Conservation (phyloP, 768 basidiomycete genomes). For the Panellus pusillus region DNA sequence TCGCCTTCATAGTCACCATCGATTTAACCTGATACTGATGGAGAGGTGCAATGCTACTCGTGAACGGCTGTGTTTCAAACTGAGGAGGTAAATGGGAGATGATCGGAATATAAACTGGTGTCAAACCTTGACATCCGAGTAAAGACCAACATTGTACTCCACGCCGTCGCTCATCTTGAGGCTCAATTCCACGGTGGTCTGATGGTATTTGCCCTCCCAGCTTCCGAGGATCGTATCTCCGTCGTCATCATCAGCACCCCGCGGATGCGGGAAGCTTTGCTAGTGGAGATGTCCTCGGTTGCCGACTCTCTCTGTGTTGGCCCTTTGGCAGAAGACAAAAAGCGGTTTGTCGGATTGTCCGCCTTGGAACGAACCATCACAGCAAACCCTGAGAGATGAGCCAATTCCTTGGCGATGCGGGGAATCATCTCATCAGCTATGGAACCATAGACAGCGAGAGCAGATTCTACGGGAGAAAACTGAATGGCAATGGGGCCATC, state of each 20-base stretch:
- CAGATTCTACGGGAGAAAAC: background rate
- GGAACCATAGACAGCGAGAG: slow-evolving; percentile 1
- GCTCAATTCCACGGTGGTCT: background rate
- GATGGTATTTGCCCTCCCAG: slow-evolving; percentile 3
- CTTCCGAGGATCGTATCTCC: background rate
- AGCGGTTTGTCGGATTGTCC: slow-evolving; percentile 1
- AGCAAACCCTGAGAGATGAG: background rate
- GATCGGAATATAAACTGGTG: too few relatives aligned
- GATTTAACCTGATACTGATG: background rate
- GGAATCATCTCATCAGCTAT: background rate
- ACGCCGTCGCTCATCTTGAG: background rate
- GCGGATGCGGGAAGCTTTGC: background rate
- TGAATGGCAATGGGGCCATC: background rate
- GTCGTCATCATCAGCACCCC: background rate
- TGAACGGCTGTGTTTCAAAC: slow-evolving; percentile 2
- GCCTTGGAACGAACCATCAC: background rate
- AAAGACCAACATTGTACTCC: background rate
- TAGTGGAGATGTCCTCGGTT: background rate
- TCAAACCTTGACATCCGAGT: background rate
- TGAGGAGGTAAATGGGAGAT: background rate
- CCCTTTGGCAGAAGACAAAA: too few relatives aligned
- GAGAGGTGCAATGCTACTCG: background rate
- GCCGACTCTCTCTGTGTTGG: too few relatives aligned
- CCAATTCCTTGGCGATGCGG: background rate
- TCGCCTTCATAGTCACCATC: background rate